Evolutionary conservation across 2,329 filamentous ascomycete genomes (phyloP).

Genomic region (Blastomyces parvus): DNA sequence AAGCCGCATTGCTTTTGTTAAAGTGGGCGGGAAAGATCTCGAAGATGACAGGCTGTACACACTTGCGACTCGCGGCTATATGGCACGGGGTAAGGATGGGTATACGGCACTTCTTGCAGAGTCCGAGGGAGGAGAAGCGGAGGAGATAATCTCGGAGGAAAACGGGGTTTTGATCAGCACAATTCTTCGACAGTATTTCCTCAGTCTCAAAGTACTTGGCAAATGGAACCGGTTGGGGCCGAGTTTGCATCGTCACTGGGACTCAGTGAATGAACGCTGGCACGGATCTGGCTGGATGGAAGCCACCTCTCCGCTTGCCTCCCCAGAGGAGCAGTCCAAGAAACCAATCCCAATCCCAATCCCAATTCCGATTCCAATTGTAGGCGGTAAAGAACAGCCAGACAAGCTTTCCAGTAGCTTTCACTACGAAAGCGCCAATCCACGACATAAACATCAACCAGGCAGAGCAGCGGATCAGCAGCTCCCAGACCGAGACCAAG

Average conservation of each 20-base stretch:
- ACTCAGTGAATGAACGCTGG: slow-evolving; percentile 52
- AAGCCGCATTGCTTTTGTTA: slow-evolving; percentile 53
- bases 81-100: slow-evolving; percentile 80
- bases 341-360: not conserved
- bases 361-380: not conserved
- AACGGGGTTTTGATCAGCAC: slow-evolving; percentile 79
- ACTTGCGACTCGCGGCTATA: slow-evolving; percentile 75
- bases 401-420: slow-evolving; percentile 17
- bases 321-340: not conserved
- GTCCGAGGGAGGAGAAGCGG: slow-evolving; percentile 63
- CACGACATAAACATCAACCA: slow-evolving; percentile 8
- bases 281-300: slow-evolving; percentile 44
- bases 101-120: slow-evolving; percentile 66
- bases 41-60: slow-evolving; percentile 57
- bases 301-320: slow-evolving; percentile 1
- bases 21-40: slow-evolving; percentile 52
- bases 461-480: not conserved
- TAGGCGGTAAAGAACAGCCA: not conserved
- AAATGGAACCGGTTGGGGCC: slow-evolving; percentile 65
- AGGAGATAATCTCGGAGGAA: slow-evolving; percentile 75
- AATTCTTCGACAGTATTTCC: slow-evolving; percentile 83
- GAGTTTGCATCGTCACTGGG: slow-evolving; percentile 56
- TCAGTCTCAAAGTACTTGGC: slow-evolving; percentile 71
- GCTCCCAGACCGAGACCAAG: not conserved
- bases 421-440: slow-evolving; percentile 14